Conservation (phyloP, 345 rosid genomes). For the Nasturtium officinale region DNA sequence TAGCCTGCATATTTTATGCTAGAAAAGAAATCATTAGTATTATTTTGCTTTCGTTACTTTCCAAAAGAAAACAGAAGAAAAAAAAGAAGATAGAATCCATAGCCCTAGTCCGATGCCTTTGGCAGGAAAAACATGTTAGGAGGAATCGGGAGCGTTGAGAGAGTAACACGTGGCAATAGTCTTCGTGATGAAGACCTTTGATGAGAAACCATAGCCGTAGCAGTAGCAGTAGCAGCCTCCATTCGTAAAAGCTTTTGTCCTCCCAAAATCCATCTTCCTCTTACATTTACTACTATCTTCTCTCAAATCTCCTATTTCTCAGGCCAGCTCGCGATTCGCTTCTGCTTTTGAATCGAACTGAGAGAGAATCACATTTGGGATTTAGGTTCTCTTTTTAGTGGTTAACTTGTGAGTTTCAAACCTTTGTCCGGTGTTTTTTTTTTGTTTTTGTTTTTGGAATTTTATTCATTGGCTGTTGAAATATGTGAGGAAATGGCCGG, state of each 20-base stretch:
- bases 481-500: not conserved
- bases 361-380: not conserved
- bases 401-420: conserved; percentile 7
- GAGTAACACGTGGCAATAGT: conserved; percentile 33
- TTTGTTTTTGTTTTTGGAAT: conserved; percentile 16
- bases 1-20: not conserved
- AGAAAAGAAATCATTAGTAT: not conserved
- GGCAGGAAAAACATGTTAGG: conserved; percentile 19
- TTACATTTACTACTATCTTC: not conserved
- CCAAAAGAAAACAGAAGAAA: not conserved
- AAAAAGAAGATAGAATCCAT: not conserved
- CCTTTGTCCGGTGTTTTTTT: not conserved
- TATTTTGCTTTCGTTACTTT: not conserved
- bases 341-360: not conserved
- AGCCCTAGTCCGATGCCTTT: conserved; percentile 34
- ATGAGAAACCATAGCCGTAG: conserved; percentile 38
- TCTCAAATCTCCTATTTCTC: conserved; percentile 12
- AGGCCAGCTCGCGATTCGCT: conserved; percentile 7
- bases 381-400: not conserved
- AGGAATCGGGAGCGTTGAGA: conserved; percentile 33
- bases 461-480: not conserved
- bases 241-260: conserved; percentile 6
- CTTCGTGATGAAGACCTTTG: conserved; percentile 13
- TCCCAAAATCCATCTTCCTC: conserved; percentile 18
- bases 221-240: conserved; percentile 41